A percentile compares a stretch with the other conserved stretches of the same genome.
phyloP scores from a whole-genome alignment of 345 rosid genomes.

The Hevea brasiliensis region DNA sequence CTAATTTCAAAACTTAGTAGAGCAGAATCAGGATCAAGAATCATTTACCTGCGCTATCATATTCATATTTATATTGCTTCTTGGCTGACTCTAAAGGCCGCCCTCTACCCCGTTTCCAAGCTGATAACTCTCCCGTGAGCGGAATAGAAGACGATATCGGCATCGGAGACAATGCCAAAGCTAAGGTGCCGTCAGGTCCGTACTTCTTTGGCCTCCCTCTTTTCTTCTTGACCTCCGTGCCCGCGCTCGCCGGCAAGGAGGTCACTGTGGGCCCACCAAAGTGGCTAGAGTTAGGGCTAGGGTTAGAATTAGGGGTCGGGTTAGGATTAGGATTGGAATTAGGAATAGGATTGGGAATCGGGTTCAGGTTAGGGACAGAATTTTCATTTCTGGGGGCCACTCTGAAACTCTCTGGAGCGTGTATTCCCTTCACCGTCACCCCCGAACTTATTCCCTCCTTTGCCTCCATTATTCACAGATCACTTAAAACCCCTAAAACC shows the following conservation, averaged over 20 bases:
- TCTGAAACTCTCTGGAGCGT: constrained; percentile 47
- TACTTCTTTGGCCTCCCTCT: constrained; percentile 92
- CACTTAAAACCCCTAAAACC: constrained; percentile 29
- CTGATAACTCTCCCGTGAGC: constrained; percentile 46
- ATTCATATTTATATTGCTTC: constrained; percentile 54
- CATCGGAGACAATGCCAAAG: constrained; percentile 72
- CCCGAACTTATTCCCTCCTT: constrained; percentile 49
- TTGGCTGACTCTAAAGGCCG: constrained; percentile 45
- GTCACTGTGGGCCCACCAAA: constrained; percentile 13
- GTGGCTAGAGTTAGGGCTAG: constrained; percentile 13
- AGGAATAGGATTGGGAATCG: constrained; percentile 24
- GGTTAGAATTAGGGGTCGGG: constrained; percentile 6
- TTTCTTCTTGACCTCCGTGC: constrained; percentile 63
- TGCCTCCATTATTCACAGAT: constrained; percentile 58
- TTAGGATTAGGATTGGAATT: neutral
- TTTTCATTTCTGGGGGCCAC: constrained; percentile 56
- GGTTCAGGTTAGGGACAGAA: constrained; percentile 32
- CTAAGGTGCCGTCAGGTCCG: constrained; percentile 60
- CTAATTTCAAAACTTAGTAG: neutral
- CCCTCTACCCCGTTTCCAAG: constrained; percentile 63
- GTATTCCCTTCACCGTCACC: constrained; percentile 45
- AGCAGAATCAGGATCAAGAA: neutral
- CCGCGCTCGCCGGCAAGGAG: constrained; percentile 28
- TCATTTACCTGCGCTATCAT: constrained; percentile 55
- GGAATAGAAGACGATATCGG: constrained; percentile 90